Base-by-base conservation (phyloP, 768 basidiomycete genomes). In the Coprinopsis sp. region DNA sequence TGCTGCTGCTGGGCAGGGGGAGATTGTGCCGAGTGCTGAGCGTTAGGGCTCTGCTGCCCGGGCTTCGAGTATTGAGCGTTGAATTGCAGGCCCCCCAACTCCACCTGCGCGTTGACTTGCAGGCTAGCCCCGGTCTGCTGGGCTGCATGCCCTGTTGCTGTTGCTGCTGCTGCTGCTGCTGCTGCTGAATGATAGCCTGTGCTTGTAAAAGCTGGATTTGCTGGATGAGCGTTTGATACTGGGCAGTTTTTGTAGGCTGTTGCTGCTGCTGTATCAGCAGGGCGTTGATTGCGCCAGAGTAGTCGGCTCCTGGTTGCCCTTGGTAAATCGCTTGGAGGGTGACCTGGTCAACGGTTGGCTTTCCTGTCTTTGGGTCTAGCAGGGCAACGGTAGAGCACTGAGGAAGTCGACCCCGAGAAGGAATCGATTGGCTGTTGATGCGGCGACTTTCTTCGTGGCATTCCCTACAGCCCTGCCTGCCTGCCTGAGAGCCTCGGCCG, bases 221-320 rank as follows among this genome's bases (percentile, higher is more conserved):
- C 16, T 3, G 23, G n/a, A 50, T 50, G 21, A 50, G 24, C 10
- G 29, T 42, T 21, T 40, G 37, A 28, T 51, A 51, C 8, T 44
- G 37, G 27, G 44, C 16, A 22, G 43, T 28, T 42, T 24, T 8
- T 16, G 37, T 34, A 14, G 55, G 53, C 14, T 62, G 51, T 13
- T 47, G 33, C 40, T 61, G 59, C 36, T 65, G 66, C 46, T 65
- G 64, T 14, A 58, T 53, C 23, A 58, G 30, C 36, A 70, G 51
- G 2, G 62, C 64, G 46, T 62, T 56, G 16, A 70, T 61, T 4
- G 67, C 60, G 1, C 42, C 58, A 24, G 57, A 55, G 50, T 69
- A 71, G 51, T 68, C 58, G 19, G 66, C 67, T 41, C 60, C 47
- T 4, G 62, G 63, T 19, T 52, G 50, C 2, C 61, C 64, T 38